A percentile compares a stretch with the other conserved stretches of the same genome.
These are phyloP conservation scores for Nothopassalora personata DNA, from an alignment of 2,329 filamentous ascomycete species.

Conservation along the genomic window DNA sequence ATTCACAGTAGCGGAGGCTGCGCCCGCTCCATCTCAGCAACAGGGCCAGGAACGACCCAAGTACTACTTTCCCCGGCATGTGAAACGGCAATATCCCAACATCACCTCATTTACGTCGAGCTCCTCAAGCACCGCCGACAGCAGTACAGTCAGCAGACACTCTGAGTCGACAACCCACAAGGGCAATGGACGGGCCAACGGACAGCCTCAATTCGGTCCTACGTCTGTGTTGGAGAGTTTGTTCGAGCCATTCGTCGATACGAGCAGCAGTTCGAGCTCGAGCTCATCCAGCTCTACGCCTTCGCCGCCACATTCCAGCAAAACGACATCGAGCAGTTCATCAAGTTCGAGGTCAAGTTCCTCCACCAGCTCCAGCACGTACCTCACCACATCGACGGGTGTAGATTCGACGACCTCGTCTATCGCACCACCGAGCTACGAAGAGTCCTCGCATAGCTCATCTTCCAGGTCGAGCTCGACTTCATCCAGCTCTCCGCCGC, in stretches of 20 bases:
- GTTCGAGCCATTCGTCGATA: constrained; percentile 1
- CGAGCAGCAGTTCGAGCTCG: constrained; percentile 1
- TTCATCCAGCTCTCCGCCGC: background rate
- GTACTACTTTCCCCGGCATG: constrained; percentile 46
- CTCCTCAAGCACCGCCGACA: constrained; percentile 6
- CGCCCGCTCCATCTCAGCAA: constrained; percentile 41
- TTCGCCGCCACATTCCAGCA: background rate
- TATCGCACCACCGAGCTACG: background rate
- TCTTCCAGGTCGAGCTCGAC: background rate
- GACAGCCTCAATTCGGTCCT: background rate
- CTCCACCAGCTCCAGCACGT: background rate
- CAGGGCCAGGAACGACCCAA: constrained; percentile 35
- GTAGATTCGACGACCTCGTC: background rate
- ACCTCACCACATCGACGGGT: background rate
- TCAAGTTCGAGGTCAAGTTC: too few relatives aligned
- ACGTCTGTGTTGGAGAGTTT: background rate
- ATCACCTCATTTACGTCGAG: constrained; percentile 23
- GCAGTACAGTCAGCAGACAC: background rate
- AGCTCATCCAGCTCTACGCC: background rate
- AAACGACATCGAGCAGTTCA: background rate
- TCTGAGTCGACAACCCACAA: background rate
- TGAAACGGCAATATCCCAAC: constrained; percentile 39
- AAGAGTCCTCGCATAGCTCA: background rate
- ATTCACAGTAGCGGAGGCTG: constrained; percentile 45
- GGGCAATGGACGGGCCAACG: background rate